Conservation (phyloP, 2,329 filamentous ascomycete genomes). For the Ophiostoma quercus region DNA sequence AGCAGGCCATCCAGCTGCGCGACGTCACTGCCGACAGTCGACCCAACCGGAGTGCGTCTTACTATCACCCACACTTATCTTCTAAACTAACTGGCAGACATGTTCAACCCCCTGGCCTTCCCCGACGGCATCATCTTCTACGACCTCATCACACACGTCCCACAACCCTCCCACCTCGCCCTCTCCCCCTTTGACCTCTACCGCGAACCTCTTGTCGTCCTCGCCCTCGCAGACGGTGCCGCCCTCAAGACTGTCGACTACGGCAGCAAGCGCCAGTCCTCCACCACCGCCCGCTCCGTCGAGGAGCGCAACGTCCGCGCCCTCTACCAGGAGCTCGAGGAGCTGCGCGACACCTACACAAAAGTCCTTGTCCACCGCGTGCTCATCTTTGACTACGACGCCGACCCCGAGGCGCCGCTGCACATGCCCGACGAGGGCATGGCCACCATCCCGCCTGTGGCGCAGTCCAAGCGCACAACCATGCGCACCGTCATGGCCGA, state of each 20-base stretch:
- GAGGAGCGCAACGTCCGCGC: constrained; percentile 54
- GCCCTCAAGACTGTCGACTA: constrained; percentile 57
- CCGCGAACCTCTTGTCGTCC: constrained; percentile 73
- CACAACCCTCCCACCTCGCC: constrained; percentile 71
- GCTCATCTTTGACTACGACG: constrained; percentile 69
- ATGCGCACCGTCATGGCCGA: constrained; percentile 78
- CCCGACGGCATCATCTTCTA: constrained; percentile 82
- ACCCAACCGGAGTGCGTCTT: constrained; percentile 71
- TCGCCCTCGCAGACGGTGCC: constrained; percentile 77
- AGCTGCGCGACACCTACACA: constrained; percentile 65
- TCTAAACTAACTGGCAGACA: constrained; percentile 54
- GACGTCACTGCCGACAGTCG: constrained; percentile 81
- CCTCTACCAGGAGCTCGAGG: constrained; percentile 63
- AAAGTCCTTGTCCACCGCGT: constrained; percentile 73
- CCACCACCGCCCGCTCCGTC: constrained; percentile 47
- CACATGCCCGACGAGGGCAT: constrained; percentile 65
- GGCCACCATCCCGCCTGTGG: constrained; percentile 61
- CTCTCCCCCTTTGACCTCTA: constrained; percentile 87
- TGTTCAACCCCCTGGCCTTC: constrained; percentile 89
- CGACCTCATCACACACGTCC: constrained; percentile 74
- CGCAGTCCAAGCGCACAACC: constrained; percentile 68
- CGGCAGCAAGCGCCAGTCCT: constrained; percentile 45
- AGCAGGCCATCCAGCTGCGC: constrained; percentile 76
- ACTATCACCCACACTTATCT: constrained; percentile 20
- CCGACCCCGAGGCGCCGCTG: constrained; percentile 44